Evolutionary conservation across 441 rosid genomes (phyloP), one percentile per base, ranked within the genome.

Genomic region (Adansonia grandidieri): DNA sequence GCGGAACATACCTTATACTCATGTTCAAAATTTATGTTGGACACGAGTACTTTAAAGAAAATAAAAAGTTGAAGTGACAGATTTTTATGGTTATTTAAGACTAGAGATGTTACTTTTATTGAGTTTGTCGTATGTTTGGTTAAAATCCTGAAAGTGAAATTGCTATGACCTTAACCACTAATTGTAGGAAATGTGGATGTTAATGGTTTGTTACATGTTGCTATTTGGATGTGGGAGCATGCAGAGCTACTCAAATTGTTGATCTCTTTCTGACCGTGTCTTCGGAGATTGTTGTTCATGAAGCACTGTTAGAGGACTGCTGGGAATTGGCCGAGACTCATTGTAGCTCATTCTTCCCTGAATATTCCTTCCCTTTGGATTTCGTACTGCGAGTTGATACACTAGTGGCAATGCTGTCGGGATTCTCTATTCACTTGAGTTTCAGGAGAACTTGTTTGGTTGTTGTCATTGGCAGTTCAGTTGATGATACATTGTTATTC

Each of bases 241-340:
- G 97, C 87, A 86, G 83, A 82, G 98, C 98, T 28, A 93, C 97
- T 85, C 96, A 92, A 83, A 78, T 91, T 80, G 92, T 72, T 19
- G 97, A 93, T 28, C 81, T 91, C 45, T 93, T 89, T 81, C 88
- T 95, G 0, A 80, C 87, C n/a, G 77, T 90, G 79, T 89, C 97
- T 68, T 94, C 97, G 2, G 93, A 91, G 80, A 88, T 96, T 58
- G 85, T 32, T 82, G 97, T 96, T 56, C 88, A 98, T 78, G 98
- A 93, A 85, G 99, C 98, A 48, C 89, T 97, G 78, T 58, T 92
- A 71, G 97, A 93, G 83, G 98, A 96, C 77, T 90, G 93, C 53
- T 96, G 98, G 98, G 97, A 92, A 87, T 96, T 96, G 73, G 96
- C 95, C 2, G 99, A 96, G 89, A 96, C 97, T 77, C 97, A 93